A percentile compares a stretch with the other conserved stretches of the same genome.
Conservation (phyloP, 148 eudicot species). For the Silene uniflora region DNA sequence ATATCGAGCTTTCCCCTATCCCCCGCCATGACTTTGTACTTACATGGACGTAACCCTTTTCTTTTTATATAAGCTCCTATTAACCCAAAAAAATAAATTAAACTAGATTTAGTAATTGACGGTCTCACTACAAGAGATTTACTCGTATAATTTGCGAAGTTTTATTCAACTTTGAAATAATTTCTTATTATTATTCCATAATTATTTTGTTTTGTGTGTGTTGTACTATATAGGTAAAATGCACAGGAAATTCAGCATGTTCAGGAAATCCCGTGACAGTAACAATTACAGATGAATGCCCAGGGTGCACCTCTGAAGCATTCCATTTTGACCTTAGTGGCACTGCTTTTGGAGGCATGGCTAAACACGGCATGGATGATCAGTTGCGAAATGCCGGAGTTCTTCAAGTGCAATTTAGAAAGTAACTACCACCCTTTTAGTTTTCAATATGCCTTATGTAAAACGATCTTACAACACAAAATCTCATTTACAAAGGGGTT, state of each 20-base stretch:
- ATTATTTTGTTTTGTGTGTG: neutral
- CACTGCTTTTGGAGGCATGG: conserved; percentile 75
- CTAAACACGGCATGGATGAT: conserved; percentile 40
- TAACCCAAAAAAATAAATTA: no score
- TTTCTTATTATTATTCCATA: no score
- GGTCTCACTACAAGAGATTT: no score
- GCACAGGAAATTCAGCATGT: conserved; percentile 47
- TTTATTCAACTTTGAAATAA: no score
- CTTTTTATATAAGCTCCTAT: no score
- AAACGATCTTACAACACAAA: neutral
- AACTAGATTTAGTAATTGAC: no score
- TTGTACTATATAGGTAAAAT: conserved; percentile 46
- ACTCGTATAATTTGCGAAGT: no score
- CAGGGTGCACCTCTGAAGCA: conserved; percentile 42
- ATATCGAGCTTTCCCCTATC: no score
- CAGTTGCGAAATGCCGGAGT: conserved; percentile 53
- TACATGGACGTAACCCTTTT: no score
- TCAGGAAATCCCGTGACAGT: conserved; percentile 62
- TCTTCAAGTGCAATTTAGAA: conserved; percentile 41
- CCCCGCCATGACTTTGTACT: no score
- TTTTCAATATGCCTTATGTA: neutral
- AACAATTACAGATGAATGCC: conserved; percentile 63
- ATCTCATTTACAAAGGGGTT: neutral
- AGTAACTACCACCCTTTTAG: conserved; percentile 22
- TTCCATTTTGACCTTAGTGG: conserved; percentile 76